phyloP scores from a whole-genome alignment of 441 rosid species.

The Adansonia rubrostipa region DNA sequence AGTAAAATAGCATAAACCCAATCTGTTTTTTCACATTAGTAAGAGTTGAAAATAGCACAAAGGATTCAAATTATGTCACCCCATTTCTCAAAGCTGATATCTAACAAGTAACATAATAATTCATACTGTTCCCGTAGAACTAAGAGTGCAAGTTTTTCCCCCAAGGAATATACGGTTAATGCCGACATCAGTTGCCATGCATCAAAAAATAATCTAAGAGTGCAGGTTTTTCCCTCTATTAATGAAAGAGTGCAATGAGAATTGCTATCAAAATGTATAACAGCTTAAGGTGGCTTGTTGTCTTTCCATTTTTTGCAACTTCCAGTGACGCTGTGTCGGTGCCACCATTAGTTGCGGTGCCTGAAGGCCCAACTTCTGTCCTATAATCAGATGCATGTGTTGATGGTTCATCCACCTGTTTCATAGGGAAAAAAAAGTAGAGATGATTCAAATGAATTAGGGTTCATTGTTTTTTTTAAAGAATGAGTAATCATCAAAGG shows the following conservation, averaged over 20 bases:
- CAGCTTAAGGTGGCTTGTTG: conserved; percentile 20
- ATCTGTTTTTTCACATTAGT: not conserved
- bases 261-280: conserved; percentile 31
- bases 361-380: conserved; percentile 23
- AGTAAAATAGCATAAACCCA: not conserved
- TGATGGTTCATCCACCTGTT: conserved; percentile 53
- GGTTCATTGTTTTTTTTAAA: not conserved
- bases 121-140: conserved; percentile 11
- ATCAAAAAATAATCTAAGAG: conserved; percentile 20
- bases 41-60: not conserved
- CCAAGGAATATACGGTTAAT: not conserved
- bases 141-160: conserved; percentile 19
- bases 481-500: not conserved
- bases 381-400: conserved; percentile 25
- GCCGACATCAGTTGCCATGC: conserved; percentile 12
- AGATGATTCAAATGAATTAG: conserved; percentile 8
- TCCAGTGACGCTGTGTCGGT: conserved; percentile 11
- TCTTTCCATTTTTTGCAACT: conserved; percentile 18
- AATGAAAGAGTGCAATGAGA: conserved; percentile 40
- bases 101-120: not conserved
- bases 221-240: conserved; percentile 21
- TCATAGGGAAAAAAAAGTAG: conserved; percentile 15
- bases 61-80: not conserved
- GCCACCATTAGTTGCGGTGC: too few species aligned
- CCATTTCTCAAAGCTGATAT: too few species aligned